Base-by-base conservation (phyloP, 306 rosid species). In the Argentina anserina region DNA sequence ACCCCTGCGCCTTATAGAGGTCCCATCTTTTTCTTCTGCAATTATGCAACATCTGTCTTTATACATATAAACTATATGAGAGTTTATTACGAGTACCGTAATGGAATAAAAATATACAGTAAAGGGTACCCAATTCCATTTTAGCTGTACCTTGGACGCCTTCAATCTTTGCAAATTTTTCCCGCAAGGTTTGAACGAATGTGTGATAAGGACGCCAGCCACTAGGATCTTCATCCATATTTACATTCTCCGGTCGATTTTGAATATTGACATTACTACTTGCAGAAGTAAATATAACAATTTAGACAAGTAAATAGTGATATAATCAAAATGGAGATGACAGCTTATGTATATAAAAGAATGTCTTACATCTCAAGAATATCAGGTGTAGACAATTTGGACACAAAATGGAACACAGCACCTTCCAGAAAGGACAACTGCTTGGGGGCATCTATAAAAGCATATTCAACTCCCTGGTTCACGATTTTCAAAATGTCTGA, bases 181-280 rank as follows among this genome's bases (percentile, higher is more conserved):
- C 97, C 39, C 83, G 86, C 62, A 91, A 83, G 75, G 34, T 85
- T 53, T 86, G 86, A 69, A 94, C 75, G 70, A 94, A 94, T 9
- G 82, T 81, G 79, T 76, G 62, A 78, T 86, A 94, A 64, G 97
- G 95, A 73, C 96, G 97, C 98, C 98, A 91, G 50, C 98, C 98
- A 86, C 98, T 94, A 58, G 98, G 98, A 78, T 94, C 85, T 86
- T 89, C 95, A 36, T 94, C 98, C 37, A 87, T 85, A 72, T 91
- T 85, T 55, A 94, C 86, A 83, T 86, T 81, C 72, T 75, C 92
- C 11, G 92, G 80, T 71, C 95, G 85, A 50, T 76, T 84, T 84
- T 94, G 87, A 56, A 89, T 92, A 84, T 84, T 84, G 83, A 87
- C 72, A 29, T 59, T 59, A 59, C 98, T 93, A 65, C 61, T 76